Evolutionary conservation across 2,329 filamentous ascomycete species (phyloP), one percentile per base, ranked within the genome.

Genomic region (Fusarium sp.): DNA sequence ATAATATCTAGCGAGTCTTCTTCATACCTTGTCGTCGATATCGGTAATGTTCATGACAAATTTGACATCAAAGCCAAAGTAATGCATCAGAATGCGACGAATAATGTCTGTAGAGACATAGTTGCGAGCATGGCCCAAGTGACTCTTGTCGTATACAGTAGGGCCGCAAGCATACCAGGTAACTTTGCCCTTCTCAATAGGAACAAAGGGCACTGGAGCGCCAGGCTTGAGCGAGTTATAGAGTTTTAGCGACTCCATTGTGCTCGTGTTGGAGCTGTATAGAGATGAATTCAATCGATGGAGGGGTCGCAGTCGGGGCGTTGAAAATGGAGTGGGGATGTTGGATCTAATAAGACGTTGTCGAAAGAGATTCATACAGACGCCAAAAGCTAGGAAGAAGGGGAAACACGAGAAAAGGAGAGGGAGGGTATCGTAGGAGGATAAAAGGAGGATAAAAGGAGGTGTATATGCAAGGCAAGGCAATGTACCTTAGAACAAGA

Each of bases 41-140:
- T 95, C 94, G 33, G 94, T 97, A 71, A 96, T 94, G 83, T 97
- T 97, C 92, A 97, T 96, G 73, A 97, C 93, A 83, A 97, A 97
- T 67, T 91, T 90, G 73, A 97, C 89, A 45, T 94, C 85, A 81
- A 93, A 96, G 69, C 90, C 89, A 80, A 97, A 97, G 82, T 96
- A 95, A 80, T 95, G 90, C 78, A 88, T 86, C 81, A 97, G 83
- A 76, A 97, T 93, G 77, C 94, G 90, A 69, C 94, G 89, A 75
- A 97, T 91, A 72, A 97, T 94, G 81, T 97, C 94, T 49, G 93
- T 95, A 55, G 92, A 93, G 71, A 97, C 93, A 88, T 97, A 97
- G 84, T 97, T 97, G 75, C 94, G 87, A 35, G 93, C 94, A 82
- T 97, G 94, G 35, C 94, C 92, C 49, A 95, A 82, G 84, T 95